Evolutionary conservation across 345 rosid genomes (phyloP), one percentile per base, ranked within the genome.

Genomic region (Stellera chamaejasme): DNA sequence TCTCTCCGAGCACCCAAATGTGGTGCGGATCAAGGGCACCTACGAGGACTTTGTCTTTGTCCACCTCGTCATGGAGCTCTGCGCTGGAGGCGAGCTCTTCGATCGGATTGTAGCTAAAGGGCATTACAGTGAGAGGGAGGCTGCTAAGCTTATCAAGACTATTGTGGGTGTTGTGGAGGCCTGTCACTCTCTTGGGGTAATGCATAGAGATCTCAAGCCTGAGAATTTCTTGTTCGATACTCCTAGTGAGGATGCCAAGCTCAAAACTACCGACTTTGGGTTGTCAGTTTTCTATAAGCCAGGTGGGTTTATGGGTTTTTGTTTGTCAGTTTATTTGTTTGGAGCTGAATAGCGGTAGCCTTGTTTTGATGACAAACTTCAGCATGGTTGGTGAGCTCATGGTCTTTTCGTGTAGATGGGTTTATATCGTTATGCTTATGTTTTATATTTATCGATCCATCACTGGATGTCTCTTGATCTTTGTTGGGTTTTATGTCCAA

Each of bases 151-250:
- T 64, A 83, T 87, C 46, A 87, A 87, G 70, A 93, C 89, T 6
- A 89, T 93, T 56, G 87, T 93, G 19, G 86, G 82, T 2, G 97
- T 93, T 11, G 97, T 93, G 10, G 91, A 93, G 80, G 84, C 80
- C 42, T 93, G 99, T 50, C 99, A 93, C 68, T 93, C 94, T 19
- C 84, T 93, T 47, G 99, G 99, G 48, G 99, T 92, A 41, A 86
- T 89, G 90, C 98, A 92, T 55, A 78, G 98, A 60, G 98, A 92
- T 81, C 90, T 92, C 63, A 92, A 92, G 61, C 99, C 99, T 48
- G 99, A 93, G 75, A 93, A 93, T 67, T 93, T 93, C 82, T 80
- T 89, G 84, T 93, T 93, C 60, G 94, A 87, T 71, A 74, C 66
- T 28, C 61, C 78, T 32, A 61, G 50, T 54, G 91, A 89, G 10